These are phyloP conservation scores for Apiotrichum akiyoshidainum DNA, from an alignment of 1,284 basidiomycete species.

Conservation along the genomic window DNA sequence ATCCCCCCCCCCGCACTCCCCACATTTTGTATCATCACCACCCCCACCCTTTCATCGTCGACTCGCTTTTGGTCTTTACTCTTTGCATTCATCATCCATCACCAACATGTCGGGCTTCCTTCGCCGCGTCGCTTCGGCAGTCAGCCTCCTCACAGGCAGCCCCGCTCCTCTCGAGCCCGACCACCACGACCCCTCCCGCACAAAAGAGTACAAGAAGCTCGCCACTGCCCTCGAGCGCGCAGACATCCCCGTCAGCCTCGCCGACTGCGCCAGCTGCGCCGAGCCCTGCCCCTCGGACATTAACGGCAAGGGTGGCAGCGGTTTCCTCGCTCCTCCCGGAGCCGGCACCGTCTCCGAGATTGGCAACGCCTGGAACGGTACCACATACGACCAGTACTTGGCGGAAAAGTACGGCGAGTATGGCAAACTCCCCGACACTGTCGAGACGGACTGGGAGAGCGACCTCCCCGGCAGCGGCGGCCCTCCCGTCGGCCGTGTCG, in stretches of 20 bases:
- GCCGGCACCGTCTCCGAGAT: slow-evolving; percentile 24
- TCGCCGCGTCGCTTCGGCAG: slow-evolving; percentile 35
- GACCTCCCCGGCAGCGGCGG: slow-evolving; percentile 77
- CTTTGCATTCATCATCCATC: neutral
- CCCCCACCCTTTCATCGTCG: no score
- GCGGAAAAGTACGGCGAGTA: slow-evolving; percentile 51
- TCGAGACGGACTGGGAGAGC: slow-evolving; percentile 71
- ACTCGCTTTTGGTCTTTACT: neutral
- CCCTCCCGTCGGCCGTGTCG: slow-evolving; percentile 72
- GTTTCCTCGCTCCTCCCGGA: neutral
- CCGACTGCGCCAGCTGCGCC: slow-evolving; percentile 69
- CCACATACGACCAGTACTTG: slow-evolving; percentile 36
- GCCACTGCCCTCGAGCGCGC: slow-evolving; percentile 52
- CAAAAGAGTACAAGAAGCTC: slow-evolving; percentile 36
- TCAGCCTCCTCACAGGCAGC: slow-evolving; percentile 20
- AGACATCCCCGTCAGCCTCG: slow-evolving; percentile 65
- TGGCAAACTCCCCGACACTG: slow-evolving; percentile 64
- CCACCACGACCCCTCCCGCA: slow-evolving; percentile 31
- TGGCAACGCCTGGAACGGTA: slow-evolving; percentile 34
- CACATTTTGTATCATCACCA: no score
- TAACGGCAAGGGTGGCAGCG: slow-evolving; percentile 54
- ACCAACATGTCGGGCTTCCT: slow-evolving; percentile 26
- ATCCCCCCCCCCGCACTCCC: no score
- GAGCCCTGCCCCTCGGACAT: slow-evolving; percentile 60
- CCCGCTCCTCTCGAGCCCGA: neutral